Evolutionary conservation across 2,329 filamentous ascomycete genomes (phyloP), one percentile per base, ranked within the genome.

Genomic region (Scedosporium minutisporum): DNA sequence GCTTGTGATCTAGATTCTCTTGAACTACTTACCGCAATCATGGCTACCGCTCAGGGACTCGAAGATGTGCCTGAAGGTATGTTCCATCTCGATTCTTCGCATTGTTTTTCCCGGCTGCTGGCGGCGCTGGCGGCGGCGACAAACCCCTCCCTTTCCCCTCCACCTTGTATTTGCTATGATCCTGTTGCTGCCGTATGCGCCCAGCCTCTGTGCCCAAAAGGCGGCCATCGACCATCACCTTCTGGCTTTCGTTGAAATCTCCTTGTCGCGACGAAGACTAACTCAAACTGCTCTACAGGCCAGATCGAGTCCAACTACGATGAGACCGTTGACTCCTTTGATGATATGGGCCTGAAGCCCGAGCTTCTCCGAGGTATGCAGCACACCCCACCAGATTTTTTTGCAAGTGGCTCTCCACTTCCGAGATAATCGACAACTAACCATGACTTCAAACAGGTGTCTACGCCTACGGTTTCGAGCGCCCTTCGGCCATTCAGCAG

Each of bases 291-390:
- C 38, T 44, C 33, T 44, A 73, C 77, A 96, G 93, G 89, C 81
- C 92, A 96, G 84, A 99, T 99, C 86, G 96, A 99, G 87, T 96
- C 93, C 77, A 99, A 99, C 91, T 99, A 97, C 84, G 95, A 99
- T 86, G 93, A 97, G 87, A 93, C 93, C 74, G 93, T 95, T 80
- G 96, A 99, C 82, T 96, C 92, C 66, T 99, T 99, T 82, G 95
- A 99, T 81, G 86, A 93, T 73, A 99, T 99, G 95, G 88, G 87
- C 82, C 87, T 99, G 75, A 96, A 96, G 87, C 76, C 91, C 68
- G 95, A 99, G 85, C 90, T 99, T 75, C 91, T 99, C 76, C 92
- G 95, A 82, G 95, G 80, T 82, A 71, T 75, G 75, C 77, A 64
- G 58, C 14, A 60, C 62, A 62, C 53, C 55, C 64, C 60, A 16